phyloP scores from a whole-genome alignment of 441 rosid genomes.

The Erodium trifolium region DNA sequence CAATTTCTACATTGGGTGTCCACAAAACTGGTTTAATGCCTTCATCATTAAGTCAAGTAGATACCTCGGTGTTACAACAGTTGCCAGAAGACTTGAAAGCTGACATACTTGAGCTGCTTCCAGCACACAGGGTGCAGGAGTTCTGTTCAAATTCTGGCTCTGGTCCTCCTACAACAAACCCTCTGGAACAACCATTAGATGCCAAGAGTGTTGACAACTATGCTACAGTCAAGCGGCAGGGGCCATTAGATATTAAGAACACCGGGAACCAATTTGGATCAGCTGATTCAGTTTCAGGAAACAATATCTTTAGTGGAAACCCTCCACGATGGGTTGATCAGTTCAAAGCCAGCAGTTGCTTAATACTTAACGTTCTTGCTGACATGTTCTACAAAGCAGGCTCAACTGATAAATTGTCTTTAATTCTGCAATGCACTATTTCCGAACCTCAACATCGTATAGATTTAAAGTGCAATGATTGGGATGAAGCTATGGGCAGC shows the following conservation, averaged over 20 bases:
- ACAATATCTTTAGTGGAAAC: conserved; percentile 57
- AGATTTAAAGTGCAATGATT: conserved; percentile 33
- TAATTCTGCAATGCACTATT: conserved; percentile 39
- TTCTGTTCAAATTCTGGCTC: background rate
- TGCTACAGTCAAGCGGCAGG: too few relatives aligned
- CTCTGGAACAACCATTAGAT: too few relatives aligned
- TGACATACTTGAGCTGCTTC: conserved; percentile 1
- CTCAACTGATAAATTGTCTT: conserved; percentile 44
- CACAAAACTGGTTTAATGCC: conserved; percentile 54
- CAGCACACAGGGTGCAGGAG: conserved; percentile 2
- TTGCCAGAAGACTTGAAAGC: conserved; percentile 1
- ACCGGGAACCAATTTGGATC: conserved; percentile 30
- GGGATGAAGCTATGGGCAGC: conserved; percentile 41
- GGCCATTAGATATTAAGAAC: conserved; percentile 13
- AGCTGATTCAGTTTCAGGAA: conserved; percentile 17
- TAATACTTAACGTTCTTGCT: conserved; percentile 40
- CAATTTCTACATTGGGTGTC: conserved; percentile 17
- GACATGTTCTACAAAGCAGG: conserved; percentile 46
- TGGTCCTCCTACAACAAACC: too few relatives aligned
- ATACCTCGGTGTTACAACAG: conserved; percentile 60
- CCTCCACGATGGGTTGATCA: conserved; percentile 75
- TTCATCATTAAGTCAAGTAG: conserved; percentile 73
- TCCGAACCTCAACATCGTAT: conserved; percentile 28
- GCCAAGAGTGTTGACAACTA: too few relatives aligned
- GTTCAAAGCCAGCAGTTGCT: conserved; percentile 48